Evolutionary conservation across 1,139 yeast genomes (phyloP).

Genomic region (Yamadazyma atlantica): DNA sequence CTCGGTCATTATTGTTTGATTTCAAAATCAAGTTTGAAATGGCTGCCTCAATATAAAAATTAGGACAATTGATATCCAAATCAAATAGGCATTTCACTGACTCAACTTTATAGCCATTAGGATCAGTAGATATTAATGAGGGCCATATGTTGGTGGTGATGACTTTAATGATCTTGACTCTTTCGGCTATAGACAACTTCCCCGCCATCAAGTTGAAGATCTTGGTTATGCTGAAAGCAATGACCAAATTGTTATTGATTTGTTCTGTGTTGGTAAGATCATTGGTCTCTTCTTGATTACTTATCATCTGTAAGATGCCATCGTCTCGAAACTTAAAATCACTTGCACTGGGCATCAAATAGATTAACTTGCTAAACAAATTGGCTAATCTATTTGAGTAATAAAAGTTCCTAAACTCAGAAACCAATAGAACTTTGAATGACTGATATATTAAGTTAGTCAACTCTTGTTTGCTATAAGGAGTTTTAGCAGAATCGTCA

Average conservation of each 20-base stretch:
- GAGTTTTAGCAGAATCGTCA: conserved; percentile 27
- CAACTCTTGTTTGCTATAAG: conserved; percentile 46
- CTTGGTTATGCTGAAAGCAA: conserved; percentile 48
- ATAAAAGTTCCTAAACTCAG: conserved; percentile 18
- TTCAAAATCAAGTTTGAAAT: conserved; percentile 47
- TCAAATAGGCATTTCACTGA: conserved; percentile 53
- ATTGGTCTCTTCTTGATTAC: conserved; percentile 17
- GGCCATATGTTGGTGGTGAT: conserved; percentile 47
- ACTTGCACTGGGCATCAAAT: conserved; percentile 20
- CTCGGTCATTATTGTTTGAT: conserved; percentile 34
- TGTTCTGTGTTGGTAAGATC: conserved; percentile 13
- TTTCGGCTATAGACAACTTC: conserved; percentile 23
- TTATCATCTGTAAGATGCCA: conserved; percentile 31
- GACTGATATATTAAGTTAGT: conserved; percentile 39
- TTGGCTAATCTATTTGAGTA: conserved; percentile 31
- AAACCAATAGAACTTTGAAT: conserved; percentile 33
- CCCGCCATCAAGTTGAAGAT: conserved; percentile 40
- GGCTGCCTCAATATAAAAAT: conserved; percentile 59
- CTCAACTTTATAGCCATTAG: conserved; percentile 58
- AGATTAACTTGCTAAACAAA: conserved; percentile 41
- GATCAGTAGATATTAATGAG: conserved; percentile 43
- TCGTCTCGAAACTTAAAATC: conserved; percentile 12
- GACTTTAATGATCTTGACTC: conserved; percentile 20
- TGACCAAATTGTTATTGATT: conserved; percentile 15
- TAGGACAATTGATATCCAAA: conserved; percentile 34